phyloP scores from a whole-genome alignment of 352 stramenopile species.

The Pythium folliculosum region DNA sequence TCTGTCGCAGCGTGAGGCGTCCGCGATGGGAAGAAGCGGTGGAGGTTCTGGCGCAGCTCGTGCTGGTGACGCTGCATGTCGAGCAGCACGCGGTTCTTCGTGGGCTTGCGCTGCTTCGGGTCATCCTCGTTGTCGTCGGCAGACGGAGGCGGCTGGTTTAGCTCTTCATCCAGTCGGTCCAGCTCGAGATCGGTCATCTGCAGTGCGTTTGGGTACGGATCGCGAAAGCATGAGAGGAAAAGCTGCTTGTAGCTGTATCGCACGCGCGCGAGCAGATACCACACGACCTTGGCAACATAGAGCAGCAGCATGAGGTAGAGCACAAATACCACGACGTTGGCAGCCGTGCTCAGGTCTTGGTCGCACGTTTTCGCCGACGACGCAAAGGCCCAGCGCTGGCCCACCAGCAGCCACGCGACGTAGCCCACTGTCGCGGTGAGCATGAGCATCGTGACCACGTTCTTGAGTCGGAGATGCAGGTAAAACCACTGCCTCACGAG shows the following conservation, averaged over 20 bases:
- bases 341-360: constrained; percentile 34
- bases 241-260: constrained; percentile 39
- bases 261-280: constrained; percentile 40
- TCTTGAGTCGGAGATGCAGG: constrained; percentile 36
- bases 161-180: constrained; percentile 21
- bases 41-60: constrained; percentile 26
- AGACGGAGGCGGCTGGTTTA: background rate
- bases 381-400: constrained; percentile 37
- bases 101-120: background rate
- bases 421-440: constrained; percentile 29
- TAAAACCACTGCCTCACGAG: constrained; percentile 48
- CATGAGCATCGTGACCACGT: constrained; percentile 22
- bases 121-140: background rate
- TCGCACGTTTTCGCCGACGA: constrained; percentile 39
- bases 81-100: constrained; percentile 17
- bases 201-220: constrained; percentile 38
- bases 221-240: constrained; percentile 32
- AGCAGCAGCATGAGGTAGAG: constrained; percentile 34
- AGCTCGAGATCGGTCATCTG: constrained; percentile 31
- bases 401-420: constrained; percentile 36
- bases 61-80: constrained; percentile 30
- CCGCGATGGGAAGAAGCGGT: constrained; percentile 15
- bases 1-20: too few species aligned
- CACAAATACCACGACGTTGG: constrained; percentile 38
- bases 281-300: constrained; percentile 41